Conservation (phyloP, 768 basidiomycete species). For the Rhizopogon roseolus region DNA sequence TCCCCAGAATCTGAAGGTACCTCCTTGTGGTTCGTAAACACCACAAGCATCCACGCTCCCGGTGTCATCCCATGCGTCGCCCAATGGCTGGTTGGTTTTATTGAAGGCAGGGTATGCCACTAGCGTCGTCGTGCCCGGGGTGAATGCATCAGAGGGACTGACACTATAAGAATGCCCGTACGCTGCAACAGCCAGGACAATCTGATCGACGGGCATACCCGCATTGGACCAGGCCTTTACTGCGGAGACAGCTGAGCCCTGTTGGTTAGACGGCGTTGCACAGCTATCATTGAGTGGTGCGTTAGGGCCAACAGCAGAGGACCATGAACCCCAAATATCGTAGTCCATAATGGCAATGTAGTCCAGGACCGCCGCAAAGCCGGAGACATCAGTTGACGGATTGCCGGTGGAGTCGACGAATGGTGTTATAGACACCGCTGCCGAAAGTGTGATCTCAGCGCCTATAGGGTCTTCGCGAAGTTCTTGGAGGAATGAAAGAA, state of each 20-base stretch:
- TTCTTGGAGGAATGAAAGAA: constrained; percentile 69
- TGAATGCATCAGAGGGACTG: constrained; percentile 14
- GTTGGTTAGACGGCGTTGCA: constrained; percentile 47
- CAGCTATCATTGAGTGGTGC: constrained; percentile 81
- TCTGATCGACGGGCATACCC: constrained; percentile 65
- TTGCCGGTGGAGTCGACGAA: constrained; percentile 55
- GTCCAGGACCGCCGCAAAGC: constrained; percentile 66
- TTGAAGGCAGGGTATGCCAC: constrained; percentile 52
- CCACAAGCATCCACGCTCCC: constrained; percentile 58
- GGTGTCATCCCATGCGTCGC: constrained; percentile 51
- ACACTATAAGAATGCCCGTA: constrained; percentile 74
- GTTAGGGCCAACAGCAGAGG: constrained; percentile 66
- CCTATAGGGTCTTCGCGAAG: constrained; percentile 46
- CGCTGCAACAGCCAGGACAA: constrained; percentile 79
- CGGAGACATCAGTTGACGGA: constrained; percentile 58
- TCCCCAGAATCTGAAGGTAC: constrained; percentile 60
- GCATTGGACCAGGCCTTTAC: constrained; percentile 72
- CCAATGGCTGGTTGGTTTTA: constrained; percentile 35
- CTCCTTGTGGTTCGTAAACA: constrained; percentile 34
- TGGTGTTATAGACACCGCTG: constrained; percentile 62
- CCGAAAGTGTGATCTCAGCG: constrained; percentile 61
- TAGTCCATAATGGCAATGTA: constrained; percentile 76
- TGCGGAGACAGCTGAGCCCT: constrained; percentile 74
- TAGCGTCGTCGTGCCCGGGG: constrained; percentile 24
- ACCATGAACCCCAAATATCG: constrained; percentile 54